Conservation (phyloP, 345 rosid species). For the Sapria himalayana region DNA sequence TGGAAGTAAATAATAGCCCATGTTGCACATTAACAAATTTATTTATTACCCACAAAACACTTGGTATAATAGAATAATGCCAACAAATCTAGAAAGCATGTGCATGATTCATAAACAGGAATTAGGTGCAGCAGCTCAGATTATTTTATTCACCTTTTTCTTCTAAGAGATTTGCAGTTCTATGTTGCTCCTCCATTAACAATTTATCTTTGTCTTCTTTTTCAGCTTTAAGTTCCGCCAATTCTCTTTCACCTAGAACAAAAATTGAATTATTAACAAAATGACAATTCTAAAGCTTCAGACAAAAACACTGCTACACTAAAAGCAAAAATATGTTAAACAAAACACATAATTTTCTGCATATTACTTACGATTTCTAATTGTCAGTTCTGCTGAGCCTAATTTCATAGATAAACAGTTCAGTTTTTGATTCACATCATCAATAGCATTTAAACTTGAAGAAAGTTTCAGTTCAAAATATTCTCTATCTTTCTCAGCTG, state of each 20-base stretch:
- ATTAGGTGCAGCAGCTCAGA: too few species aligned
- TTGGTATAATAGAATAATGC: too few species aligned
- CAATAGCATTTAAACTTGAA: slow-evolving; percentile 19
- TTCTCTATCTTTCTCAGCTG: slow-evolving; percentile 51
- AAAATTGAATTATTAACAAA: slow-evolving; percentile 7
- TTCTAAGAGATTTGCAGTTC: slow-evolving; percentile 25
- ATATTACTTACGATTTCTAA: slow-evolving; percentile 32
- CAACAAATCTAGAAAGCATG: too few species aligned
- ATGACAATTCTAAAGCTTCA: slow-evolving; percentile 4
- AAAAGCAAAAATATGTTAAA: background rate
- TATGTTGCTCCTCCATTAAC: slow-evolving; percentile 24
- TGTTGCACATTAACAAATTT: too few species aligned
- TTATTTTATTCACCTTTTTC: slow-evolving; percentile 55
- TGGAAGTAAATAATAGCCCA: too few species aligned
- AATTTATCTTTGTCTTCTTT: slow-evolving; percentile 31
- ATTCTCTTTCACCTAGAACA: slow-evolving; percentile 38
- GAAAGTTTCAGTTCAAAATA: slow-evolving; percentile 26
- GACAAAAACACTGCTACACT: background rate
- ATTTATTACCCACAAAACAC: too few species aligned
- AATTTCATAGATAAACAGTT: slow-evolving; percentile 23
- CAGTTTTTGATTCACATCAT: slow-evolving; percentile 27
- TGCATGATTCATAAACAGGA: too few species aligned
- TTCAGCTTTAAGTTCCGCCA: slow-evolving; percentile 38
- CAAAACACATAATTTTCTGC: slow-evolving; percentile 1
- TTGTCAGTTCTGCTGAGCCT: slow-evolving; percentile 25